Conservation (phyloP, 2,329 filamentous ascomycete species). For the Emericellopsis cladophorae region DNA sequence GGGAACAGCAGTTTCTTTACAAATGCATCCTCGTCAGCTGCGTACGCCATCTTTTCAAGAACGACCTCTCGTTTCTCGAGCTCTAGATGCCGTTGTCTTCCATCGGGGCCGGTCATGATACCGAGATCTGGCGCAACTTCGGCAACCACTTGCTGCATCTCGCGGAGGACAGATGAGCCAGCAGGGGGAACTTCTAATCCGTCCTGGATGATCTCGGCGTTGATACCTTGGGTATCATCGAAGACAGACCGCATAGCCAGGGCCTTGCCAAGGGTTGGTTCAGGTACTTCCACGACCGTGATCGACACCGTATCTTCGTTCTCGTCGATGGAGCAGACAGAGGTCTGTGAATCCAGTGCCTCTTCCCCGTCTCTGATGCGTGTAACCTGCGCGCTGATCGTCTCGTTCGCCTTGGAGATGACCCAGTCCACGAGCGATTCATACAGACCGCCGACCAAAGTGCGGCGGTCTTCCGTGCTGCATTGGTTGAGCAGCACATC, state of each 20-base stretch:
- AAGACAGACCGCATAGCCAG: slow-evolving; percentile 84
- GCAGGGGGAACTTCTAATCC: slow-evolving; percentile 64
- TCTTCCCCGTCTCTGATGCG: slow-evolving; percentile 53
- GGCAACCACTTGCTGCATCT: slow-evolving; percentile 73
- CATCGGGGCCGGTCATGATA: slow-evolving; percentile 52
- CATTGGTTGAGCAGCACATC: slow-evolving; percentile 69
- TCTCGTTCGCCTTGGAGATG: slow-evolving; percentile 73
- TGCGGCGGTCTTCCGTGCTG: slow-evolving; percentile 71
- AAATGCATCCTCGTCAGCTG: slow-evolving; percentile 72
- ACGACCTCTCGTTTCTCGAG: slow-evolving; percentile 73
- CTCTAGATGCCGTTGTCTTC: slow-evolving; percentile 63
- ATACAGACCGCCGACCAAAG: slow-evolving; percentile 77
- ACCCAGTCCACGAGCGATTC: slow-evolving; percentile 95
- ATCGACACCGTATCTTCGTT: slow-evolving; percentile 76
- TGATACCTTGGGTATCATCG: slow-evolving; percentile 86
- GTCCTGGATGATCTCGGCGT: slow-evolving; percentile 93
- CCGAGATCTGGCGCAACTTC: slow-evolving; percentile 71
- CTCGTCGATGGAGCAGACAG: slow-evolving; percentile 57
- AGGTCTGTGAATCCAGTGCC: slow-evolving; percentile 50
- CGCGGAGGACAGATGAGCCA: slow-evolving; percentile 72
- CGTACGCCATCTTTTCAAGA: slow-evolving; percentile 75
- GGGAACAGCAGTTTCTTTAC: slow-evolving; percentile 74
- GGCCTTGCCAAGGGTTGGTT: slow-evolving; percentile 70
- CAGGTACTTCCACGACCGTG: slow-evolving; percentile 76
- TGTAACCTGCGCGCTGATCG: slow-evolving; percentile 66